Conservation (phyloP, 148 eudicot genomes). For the Rhododendron williamsianum region DNA sequence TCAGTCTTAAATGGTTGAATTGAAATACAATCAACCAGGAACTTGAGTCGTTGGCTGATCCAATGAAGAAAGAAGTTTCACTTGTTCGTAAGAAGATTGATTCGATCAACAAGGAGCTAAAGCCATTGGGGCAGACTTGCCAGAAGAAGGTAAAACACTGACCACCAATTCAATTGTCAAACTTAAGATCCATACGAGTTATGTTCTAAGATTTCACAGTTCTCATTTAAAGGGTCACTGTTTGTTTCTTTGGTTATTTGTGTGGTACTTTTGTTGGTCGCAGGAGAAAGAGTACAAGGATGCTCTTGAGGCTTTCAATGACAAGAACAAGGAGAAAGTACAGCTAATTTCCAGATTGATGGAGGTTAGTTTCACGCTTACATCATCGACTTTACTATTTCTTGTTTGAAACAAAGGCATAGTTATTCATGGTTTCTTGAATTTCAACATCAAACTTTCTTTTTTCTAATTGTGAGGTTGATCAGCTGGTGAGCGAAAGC, state of each 20-base stretch:
- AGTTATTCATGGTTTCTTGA: neutral
- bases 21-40: conserved; percentile 38
- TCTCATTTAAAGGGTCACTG: neutral
- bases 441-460: neutral
- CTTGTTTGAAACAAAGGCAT: neutral
- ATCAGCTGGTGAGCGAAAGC: conserved; percentile 84
- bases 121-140: conserved; percentile 72
- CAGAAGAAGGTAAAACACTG: conserved; percentile 74
- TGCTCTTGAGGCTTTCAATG: conserved; percentile 70
- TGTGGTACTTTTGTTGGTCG: neutral
- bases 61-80: conserved; percentile 81
- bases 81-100: conserved; percentile 82
- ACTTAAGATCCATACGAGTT: neutral
- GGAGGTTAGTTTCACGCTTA: conserved; percentile 43
- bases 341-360: conserved; percentile 72
- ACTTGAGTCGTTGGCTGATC: conserved; percentile 71
- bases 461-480: conserved; percentile 1
- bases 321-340: conserved; percentile 81
- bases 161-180: neutral
- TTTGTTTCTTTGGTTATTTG: neutral
- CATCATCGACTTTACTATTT: neutral
- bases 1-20: neutral
- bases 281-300: conserved; percentile 84
- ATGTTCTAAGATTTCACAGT: neutral
- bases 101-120: conserved; percentile 71